Evolutionary conservation across 176 grass and related monocot genomes (phyloP).

Genomic region (Olyra latifolia): DNA sequence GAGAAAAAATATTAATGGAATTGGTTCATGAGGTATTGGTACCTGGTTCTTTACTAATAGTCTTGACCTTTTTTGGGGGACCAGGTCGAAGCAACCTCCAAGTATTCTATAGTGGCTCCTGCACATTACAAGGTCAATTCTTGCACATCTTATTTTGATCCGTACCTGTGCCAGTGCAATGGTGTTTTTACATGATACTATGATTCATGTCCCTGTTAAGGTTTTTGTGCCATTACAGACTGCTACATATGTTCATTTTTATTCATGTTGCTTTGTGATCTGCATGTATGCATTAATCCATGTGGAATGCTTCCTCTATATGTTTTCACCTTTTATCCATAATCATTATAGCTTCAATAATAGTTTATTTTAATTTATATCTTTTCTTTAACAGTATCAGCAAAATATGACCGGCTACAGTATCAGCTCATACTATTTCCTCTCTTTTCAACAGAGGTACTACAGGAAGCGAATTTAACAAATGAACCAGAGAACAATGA

Average conservation of each 20-base stretch:
- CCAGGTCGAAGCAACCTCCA: constrained; percentile 71
- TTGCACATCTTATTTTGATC: constrained; percentile 18
- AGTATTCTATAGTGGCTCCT: constrained; percentile 92
- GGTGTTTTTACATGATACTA: not conserved
- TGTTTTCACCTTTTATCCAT: not conserved
- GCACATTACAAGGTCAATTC: constrained; percentile 67
- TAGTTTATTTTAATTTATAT: not conserved
- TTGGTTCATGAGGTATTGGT: not conserved
- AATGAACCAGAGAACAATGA: too few species aligned
- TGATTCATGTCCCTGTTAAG: not conserved
- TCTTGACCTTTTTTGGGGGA: not conserved
- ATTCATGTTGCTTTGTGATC: not conserved
- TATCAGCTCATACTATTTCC: too few species aligned
- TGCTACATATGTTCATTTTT: not conserved
- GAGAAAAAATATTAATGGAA: not conserved
- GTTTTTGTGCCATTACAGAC: not conserved
- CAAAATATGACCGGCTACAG: too few species aligned
- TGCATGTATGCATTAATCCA: not conserved
- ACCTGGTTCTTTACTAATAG: constrained; percentile 17
- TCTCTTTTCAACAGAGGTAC: too few species aligned
- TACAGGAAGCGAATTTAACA: too few species aligned
- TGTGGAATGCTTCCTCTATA: not conserved
- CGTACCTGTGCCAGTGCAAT: not conserved
- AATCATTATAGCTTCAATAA: not conserved
- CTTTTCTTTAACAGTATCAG: constrained; percentile 5